Evolutionary conservation across 768 basidiomycete genomes (phyloP), one percentile per base, ranked within the genome.

Genomic region (Psilocybe sp.): DNA sequence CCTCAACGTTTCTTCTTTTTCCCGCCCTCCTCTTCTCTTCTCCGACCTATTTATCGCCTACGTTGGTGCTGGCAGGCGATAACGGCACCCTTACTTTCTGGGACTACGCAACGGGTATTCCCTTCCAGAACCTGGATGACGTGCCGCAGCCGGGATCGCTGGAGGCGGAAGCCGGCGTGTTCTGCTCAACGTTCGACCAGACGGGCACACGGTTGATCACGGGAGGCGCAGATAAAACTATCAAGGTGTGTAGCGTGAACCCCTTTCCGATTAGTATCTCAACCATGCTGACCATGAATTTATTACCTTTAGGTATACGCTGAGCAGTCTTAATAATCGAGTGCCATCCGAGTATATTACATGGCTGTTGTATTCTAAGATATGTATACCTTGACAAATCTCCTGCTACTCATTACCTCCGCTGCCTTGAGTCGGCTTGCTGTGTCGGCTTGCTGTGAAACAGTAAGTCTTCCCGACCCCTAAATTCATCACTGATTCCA

Each of bases 161-260:
- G 33, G 96, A 99, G 62, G 96, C 96, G 0, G 97, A 99, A 69
- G 86, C 96, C 0, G 96, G 96, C 49, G 82, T 97, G 10, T 98
- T 97, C 75, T 96, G 92, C 64, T 97, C 94, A 13, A 95, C 92
- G 13, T 99, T 98, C 69, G 97, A 98, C 67, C 77, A 85, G 66
- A 98, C 96, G 1, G 97, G 97, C 2, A 94, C 95, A 32, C 78
- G 96, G 50, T 66, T 99, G 50, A 93, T 95, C 57, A 97, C 95
- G 13, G 97, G 97, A 34, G 89, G 95, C 4, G 97, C 97, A 10
- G 97, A 98, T 74, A 99, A 98, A 78, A 98, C 96, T 9, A 96
- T 98, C 74, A 98, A 99, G 81, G 90, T 89, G 28, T 42, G 79
- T 64, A 18, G n/a, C 19, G 14, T 39, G 46, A 40, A n/a, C 45